These are phyloP conservation scores for Xylaria bambusicola DNA, from an alignment of 495 filamentous ascomycete species.

Conservation along the genomic window DNA sequence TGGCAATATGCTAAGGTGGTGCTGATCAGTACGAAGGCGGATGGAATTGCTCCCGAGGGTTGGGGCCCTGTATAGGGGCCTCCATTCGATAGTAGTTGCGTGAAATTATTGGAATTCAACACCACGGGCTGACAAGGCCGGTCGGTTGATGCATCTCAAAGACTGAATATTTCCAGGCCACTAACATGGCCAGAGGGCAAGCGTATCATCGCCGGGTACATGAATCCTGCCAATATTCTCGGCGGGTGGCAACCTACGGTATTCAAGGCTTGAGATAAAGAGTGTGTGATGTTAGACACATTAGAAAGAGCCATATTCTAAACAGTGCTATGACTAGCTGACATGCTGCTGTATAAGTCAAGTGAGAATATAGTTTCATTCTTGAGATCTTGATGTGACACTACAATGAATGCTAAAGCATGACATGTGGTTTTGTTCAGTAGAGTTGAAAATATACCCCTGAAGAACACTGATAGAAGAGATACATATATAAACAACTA, in stretches of 20 bases:
- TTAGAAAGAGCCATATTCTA: no score
- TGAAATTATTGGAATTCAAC: constrained; percentile 23
- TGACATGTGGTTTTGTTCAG: no score
- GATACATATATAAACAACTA: no score
- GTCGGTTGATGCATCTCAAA: constrained; percentile 13
- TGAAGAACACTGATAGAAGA: no score
- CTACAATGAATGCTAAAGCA: no score
- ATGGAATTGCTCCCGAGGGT: constrained; percentile 20
- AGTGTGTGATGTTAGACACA: no score
- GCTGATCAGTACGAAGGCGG: constrained; percentile 16
- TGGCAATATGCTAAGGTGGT: constrained; percentile 25
- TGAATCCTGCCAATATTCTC: constrained; percentile 14
- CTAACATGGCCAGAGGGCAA: constrained; percentile 14
- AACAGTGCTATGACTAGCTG: no score
- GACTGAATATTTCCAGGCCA: constrained; percentile 14
- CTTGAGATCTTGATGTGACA: no score
- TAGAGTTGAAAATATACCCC: no score
- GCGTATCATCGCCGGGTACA: constrained; percentile 12
- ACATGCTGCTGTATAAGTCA: no score
- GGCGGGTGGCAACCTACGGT: constrained; percentile 22
- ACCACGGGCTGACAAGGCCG: constrained; percentile 17
- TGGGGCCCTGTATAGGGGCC: constrained; percentile 22
- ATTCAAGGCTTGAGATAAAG: background rate
- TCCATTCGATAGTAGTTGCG: constrained; percentile 20
- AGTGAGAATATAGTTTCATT: no score